These are phyloP conservation scores for Leishmania turanica DNA, from an alignment of 208 protist genomes.

Conservation along the genomic window DNA sequence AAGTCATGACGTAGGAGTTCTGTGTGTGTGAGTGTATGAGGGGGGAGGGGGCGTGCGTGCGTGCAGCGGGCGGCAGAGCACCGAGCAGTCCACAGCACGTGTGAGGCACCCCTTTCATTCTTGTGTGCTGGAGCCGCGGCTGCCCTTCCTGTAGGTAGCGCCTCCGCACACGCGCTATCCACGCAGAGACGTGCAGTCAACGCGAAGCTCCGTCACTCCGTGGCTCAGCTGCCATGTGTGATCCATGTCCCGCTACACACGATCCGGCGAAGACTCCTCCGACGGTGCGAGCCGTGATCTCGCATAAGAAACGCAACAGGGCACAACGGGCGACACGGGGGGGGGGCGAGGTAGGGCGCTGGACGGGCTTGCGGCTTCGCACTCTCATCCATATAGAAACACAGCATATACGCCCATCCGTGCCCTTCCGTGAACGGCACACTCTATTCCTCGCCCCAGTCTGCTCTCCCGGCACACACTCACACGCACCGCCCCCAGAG, in stretches of 20 bases:
- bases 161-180: background rate
- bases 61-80: background rate
- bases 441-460: background rate
- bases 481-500: background rate
- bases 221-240: background rate
- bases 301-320: background rate
- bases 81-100: background rate
- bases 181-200: background rate
- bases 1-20: background rate
- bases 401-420: background rate
- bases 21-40: background rate
- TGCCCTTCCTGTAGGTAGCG: background rate
- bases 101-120: background rate
- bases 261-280: background rate
- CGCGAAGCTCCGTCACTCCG: background rate
- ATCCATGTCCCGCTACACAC: background rate
- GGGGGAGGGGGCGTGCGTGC: background rate
- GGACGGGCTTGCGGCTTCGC: background rate
- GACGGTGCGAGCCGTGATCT: background rate
- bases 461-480: background rate
- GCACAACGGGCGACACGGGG: background rate
- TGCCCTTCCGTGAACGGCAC: background rate
- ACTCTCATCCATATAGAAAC: background rate
- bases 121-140: background rate
- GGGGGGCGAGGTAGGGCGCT: background rate